phyloP scores from a whole-genome alignment of 306 rosid species.

The Geum urbanum region DNA sequence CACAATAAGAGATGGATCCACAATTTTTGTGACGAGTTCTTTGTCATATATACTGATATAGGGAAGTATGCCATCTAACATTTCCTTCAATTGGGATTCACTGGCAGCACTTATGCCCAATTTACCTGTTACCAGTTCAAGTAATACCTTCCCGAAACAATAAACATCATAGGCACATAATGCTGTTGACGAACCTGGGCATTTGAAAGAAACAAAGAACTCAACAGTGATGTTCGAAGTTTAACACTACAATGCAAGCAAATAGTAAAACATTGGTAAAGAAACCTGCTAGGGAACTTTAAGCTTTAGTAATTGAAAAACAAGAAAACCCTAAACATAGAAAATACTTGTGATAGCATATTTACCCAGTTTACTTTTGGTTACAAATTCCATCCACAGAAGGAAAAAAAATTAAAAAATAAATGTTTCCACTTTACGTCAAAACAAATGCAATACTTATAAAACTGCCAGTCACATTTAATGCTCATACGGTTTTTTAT shows the following conservation, averaged over 20 bases:
- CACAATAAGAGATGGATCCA: slow-evolving; percentile 75
- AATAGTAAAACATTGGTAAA: neutral
- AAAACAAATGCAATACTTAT: neutral
- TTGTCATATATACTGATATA: slow-evolving; percentile 71
- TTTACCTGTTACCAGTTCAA: slow-evolving; percentile 83
- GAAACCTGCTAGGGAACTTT: neutral
- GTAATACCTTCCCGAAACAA: slow-evolving; percentile 93
- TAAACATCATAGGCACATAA: slow-evolving; percentile 77
- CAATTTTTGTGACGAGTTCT: slow-evolving; percentile 69
- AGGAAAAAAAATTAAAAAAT: neutral
- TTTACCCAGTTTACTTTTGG: neutral
- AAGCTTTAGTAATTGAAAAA: neutral
- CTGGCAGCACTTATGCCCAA: slow-evolving; percentile 68
- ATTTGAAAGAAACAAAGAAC: slow-evolving; percentile 29
- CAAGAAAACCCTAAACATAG: too few species aligned
- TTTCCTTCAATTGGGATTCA: slow-evolving; percentile 51
- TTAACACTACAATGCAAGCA: neutral
- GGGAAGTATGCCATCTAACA: slow-evolving; percentile 58
- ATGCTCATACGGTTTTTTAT: neutral
- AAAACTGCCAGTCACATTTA: neutral
- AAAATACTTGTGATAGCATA: too few species aligned
- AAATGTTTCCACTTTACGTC: neutral
- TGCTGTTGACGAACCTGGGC: slow-evolving; percentile 61
- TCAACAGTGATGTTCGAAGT: slow-evolving; percentile 16
- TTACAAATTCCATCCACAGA: neutral